Evolutionary conservation across 2,329 filamentous ascomycete genomes (phyloP).

Genomic region (Fusarium sp.): DNA sequence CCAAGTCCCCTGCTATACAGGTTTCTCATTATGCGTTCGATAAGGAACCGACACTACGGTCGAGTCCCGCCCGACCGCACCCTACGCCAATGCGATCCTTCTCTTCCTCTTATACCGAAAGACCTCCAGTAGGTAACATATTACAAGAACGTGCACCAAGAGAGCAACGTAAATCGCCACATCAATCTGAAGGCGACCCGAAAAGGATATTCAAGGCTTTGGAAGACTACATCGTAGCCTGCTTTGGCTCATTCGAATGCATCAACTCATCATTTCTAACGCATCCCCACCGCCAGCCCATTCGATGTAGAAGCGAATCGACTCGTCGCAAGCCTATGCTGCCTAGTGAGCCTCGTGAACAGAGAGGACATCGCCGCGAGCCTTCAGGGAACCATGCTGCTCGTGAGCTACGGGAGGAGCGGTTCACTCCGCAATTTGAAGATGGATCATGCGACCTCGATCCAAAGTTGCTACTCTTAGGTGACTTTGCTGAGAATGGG

Average conservation of each 20-base stretch:
- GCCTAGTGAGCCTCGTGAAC: conserved; percentile 47
- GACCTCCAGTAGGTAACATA: conserved; percentile 40
- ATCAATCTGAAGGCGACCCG: conserved; percentile 47
- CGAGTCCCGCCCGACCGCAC: conserved; percentile 43
- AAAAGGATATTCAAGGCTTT: conserved; percentile 76
- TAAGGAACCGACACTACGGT: conserved; percentile 50
- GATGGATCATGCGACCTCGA: conserved; percentile 65
- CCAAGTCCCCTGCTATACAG: conserved; percentile 32
- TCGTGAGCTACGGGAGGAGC: conserved; percentile 28
- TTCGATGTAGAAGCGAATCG: conserved; percentile 36
- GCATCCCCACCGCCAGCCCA: conserved; percentile 48
- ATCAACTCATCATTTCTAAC: conserved; percentile 81
- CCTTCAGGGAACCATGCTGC: conserved; percentile 49
- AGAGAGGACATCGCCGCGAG: conserved; percentile 43
- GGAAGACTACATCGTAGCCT: conserved; percentile 78
- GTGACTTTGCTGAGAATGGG: conserved; percentile 82
- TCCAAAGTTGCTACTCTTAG: conserved; percentile 77
- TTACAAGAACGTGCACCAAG: conserved; percentile 21
- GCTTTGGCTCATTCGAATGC: conserved; percentile 74
- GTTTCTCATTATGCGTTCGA: conserved; percentile 48
- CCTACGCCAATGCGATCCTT: conserved; percentile 48
- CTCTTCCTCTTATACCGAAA: conserved; percentile 58
- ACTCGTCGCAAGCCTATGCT: conserved; percentile 41
- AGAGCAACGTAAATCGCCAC: conserved; percentile 27
- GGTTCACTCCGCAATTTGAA: conserved; percentile 30